Evolutionary conservation across 2,329 filamentous ascomycete species (phyloP), one percentile per base, ranked within the genome.

Genomic region (Claviceps arundinis): DNA sequence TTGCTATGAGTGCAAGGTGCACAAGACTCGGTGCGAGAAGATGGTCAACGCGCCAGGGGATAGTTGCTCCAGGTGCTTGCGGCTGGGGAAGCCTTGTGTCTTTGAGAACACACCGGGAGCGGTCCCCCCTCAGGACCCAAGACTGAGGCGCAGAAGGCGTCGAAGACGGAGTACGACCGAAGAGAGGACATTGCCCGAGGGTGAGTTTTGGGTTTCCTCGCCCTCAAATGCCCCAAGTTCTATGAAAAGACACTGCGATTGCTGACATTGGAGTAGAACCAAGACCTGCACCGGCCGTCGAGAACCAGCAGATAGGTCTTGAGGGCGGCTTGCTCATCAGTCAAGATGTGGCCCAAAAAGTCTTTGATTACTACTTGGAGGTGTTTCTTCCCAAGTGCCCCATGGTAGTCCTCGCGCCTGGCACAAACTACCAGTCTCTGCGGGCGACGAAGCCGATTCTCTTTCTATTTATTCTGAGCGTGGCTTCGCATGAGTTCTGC

Each of bases 1-100:
- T 14, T 52, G 47, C 13, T 22, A 34, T 19, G 51, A 52, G 51
- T 52, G 51, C 46, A 52, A 49, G 41, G 17, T 26, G 6, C 49
- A 46, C 51, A 52, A 52, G 51, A 48, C 47, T 37, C 51, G 51
- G 13, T 52, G 51, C 16, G 51, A 52, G 40, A 52, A 47, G 51
- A 40, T 47, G 7, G 4, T 34, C 4, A 37, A 46, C 37, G 51
- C 7, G 8, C 45, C 47, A 14, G 47, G 40, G 13, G 51, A 52
- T 26, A 34, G 41, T 5, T 52, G 51, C 24, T 47, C 40, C 2
- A 41, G 51, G 13, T 52, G 51, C 30, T 13, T 49, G 9, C 51
- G 51, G 19, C 26, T 48, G 38, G 41, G 34, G 8, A 52, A 52
- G 46, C 51, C 45, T n/a, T 52, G 51, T 43, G n/a, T 52, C 13